Conservation (phyloP, 2,329 filamentous ascomycete species). For the Fusarium irregulare region DNA sequence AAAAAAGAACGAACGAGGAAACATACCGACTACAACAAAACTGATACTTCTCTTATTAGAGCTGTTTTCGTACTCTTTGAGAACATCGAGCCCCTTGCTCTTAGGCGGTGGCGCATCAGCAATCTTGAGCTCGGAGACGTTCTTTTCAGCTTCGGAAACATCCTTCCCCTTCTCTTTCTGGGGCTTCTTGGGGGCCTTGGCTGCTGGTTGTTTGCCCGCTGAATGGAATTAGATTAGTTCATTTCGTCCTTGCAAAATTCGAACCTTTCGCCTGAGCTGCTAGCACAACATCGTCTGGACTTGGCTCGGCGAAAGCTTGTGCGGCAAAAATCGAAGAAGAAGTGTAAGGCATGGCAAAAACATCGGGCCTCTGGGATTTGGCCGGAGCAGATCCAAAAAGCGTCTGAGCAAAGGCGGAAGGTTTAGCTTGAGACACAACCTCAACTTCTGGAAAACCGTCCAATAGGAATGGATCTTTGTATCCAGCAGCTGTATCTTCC, state of each 20-base stretch:
- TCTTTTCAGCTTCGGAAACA: conserved; percentile 41
- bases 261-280: conserved; percentile 92
- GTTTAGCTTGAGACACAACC: conserved; percentile 44
- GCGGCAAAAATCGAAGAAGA: conserved; percentile 61
- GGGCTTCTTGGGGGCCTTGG: conserved; percentile 54
- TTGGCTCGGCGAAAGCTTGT: conserved; percentile 83
- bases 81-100: conserved; percentile 85
- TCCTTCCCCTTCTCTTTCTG: conserved; percentile 57
- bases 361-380: conserved; percentile 47
- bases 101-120: conserved; percentile 68
- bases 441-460: conserved; percentile 10
- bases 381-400: conserved; percentile 60
- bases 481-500: not conserved
- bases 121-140: conserved; percentile 54
- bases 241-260: conserved; percentile 64
- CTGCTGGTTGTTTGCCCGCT: conserved; percentile 64
- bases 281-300: conserved; percentile 89
- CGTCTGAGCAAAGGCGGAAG: conserved; percentile 68
- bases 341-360: conserved; percentile 62
- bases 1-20: not conserved
- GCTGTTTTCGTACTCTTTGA: conserved; percentile 81
- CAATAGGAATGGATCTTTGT: not conserved
- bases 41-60: conserved; percentile 84
- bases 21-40: conserved; percentile 90
- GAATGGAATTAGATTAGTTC: conserved; percentile 63